Evolutionary conservation across 129 eudicot species (phyloP).

Genomic region (Artemisia annua): DNA sequence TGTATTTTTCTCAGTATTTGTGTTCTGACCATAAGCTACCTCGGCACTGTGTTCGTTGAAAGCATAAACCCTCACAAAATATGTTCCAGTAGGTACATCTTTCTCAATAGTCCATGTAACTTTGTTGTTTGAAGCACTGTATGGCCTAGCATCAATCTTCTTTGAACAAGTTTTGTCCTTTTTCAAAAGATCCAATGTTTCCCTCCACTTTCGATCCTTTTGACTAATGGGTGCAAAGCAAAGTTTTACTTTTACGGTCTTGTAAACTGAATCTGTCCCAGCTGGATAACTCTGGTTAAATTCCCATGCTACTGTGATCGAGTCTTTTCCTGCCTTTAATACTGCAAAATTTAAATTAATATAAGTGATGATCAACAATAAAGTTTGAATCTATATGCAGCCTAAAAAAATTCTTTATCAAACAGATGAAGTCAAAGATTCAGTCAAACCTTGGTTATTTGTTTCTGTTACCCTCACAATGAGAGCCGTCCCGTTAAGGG

Average conservation of each 20-base stretch:
- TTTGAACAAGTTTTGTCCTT: slow-evolving; percentile 74
- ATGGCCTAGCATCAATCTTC: slow-evolving; percentile 44
- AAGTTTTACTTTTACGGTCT: slow-evolving; percentile 58
- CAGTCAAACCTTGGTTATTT: slow-evolving; percentile 44
- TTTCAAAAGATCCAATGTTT: slow-evolving; percentile 38
- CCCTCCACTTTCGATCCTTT: slow-evolving; percentile 63
- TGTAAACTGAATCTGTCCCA: slow-evolving; percentile 51
- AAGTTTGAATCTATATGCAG: neutral
- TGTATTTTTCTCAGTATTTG: slow-evolving; percentile 38
- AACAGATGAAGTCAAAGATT: neutral
- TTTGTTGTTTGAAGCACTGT: slow-evolving; percentile 39
- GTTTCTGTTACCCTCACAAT: slow-evolving; percentile 42
- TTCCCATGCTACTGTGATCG: slow-evolving; percentile 58
- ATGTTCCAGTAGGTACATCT: slow-evolving; percentile 54
- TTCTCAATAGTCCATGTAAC: slow-evolving; percentile 45
- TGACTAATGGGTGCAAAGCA: slow-evolving; percentile 73
- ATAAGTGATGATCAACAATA: slow-evolving; percentile 6
- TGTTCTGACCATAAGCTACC: slow-evolving; percentile 60
- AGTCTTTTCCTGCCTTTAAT: slow-evolving; percentile 42
- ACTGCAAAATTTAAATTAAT: slow-evolving; percentile 32
- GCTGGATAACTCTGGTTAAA: slow-evolving; percentile 36
- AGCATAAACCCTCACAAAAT: slow-evolving; percentile 62
- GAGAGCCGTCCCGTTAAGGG: slow-evolving; percentile 42
- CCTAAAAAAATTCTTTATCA: neutral
- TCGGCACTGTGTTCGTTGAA: slow-evolving; percentile 23